Evolutionary conservation across 2,329 filamentous ascomycete species (phyloP), one percentile per base, ranked within the genome.

Genomic region (Leptographium radiaticola): DNA sequence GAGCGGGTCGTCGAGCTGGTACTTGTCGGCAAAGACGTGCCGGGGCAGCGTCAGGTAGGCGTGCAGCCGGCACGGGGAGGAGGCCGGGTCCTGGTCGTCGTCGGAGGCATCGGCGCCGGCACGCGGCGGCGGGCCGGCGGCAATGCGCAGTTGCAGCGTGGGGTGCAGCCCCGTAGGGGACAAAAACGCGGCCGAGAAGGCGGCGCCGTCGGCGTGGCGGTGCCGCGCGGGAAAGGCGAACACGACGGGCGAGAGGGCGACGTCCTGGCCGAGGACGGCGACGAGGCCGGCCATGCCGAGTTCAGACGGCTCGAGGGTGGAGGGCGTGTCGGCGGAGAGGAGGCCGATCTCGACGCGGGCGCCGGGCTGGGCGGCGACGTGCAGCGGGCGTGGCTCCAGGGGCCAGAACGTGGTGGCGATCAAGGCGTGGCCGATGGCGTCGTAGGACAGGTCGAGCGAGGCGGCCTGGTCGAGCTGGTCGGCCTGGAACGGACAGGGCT

Each of bases 191-290:
- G 82, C 75, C 0, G 72, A 75, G 66, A 88, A 94, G 51, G 69
- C 75, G 0, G 72, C 66, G 20, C 63, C 61, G 2, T 67, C 62
- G 13, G 77, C 71, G 60, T 86, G 80, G 40, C 75, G 71, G 67
- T 96, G 90, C 0, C 89, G 82, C 3, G 88, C 82, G 2, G 87
- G 83, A 59, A 95, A 93, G 45, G 86, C 81, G 71, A 97, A 96
- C 47, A 91, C 72, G 0, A 87, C 86, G 2, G 86, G 77, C 42
- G 85, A 86, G 12, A 87, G 81, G 59, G 82, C 80, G 42, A 75
- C 74, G 62, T 89, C 80, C 62, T 90, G 79, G 25, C 88, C 87
- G 0, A 96, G 70, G 3, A 94, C 86, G 0, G 83, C 84, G 51
- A 96, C 71, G 53, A 89, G 77, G 3, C 91, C 91, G 6, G 84